phyloP scores from a whole-genome alignment of 441 rosid species.

The Macaranga tanarius region DNA sequence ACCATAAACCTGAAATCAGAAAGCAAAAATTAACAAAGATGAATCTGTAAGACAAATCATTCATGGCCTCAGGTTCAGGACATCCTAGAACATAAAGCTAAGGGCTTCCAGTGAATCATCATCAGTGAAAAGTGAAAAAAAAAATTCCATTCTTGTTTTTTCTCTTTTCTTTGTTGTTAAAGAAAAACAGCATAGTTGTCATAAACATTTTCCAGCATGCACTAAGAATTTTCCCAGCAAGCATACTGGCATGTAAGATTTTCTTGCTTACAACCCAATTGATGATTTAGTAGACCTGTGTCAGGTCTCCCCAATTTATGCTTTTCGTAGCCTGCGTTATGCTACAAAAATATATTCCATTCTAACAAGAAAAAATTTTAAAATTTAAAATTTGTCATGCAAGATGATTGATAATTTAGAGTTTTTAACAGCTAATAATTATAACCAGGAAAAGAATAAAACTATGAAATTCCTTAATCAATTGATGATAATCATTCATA shows the following conservation, averaged over 20 bases:
- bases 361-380: background rate
- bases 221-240: background rate
- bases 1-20: slow-evolving; percentile 64
- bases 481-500: background rate
- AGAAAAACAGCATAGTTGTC: background rate
- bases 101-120: background rate
- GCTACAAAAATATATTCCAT: background rate
- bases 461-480: background rate
- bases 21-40: slow-evolving; percentile 16
- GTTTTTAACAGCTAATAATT: too few relatives aligned
- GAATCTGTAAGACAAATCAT: background rate
- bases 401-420: background rate
- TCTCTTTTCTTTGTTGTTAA: background rate
- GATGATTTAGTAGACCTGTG: background rate
- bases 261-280: background rate
- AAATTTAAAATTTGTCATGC: background rate
- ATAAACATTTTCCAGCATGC: background rate
- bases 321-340: background rate
- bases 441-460: background rate
- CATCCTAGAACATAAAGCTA: background rate
- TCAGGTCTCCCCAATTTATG: too few relatives aligned
- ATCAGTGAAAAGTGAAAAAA: background rate
- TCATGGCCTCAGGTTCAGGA: background rate
- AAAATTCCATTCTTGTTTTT: background rate
- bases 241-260: background rate